These are phyloP conservation scores for Boletus coccyginus DNA, from an alignment of 768 basidiomycete species.

Conservation along the genomic window DNA sequence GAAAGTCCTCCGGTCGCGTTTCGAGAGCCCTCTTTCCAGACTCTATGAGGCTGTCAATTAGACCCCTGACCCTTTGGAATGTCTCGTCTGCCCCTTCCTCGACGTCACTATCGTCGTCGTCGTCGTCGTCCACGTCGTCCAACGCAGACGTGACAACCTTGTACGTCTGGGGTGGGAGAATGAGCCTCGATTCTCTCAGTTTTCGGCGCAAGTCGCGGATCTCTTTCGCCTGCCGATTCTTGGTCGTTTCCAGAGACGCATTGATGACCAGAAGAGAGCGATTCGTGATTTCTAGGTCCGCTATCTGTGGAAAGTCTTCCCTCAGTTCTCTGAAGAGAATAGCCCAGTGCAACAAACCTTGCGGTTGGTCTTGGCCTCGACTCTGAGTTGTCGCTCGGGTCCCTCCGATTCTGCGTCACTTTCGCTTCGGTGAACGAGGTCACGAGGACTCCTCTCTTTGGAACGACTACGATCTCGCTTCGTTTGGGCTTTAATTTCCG, in stretches of 20 bases:
- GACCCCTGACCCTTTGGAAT: slow-evolving; percentile 60
- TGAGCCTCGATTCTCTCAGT: slow-evolving; percentile 77
- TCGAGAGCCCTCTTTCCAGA: slow-evolving; percentile 62
- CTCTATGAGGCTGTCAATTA: slow-evolving; percentile 62
- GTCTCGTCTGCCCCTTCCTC: slow-evolving; percentile 47
- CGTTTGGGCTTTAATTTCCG: slow-evolving; percentile 8
- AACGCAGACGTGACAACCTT: slow-evolving; percentile 51
- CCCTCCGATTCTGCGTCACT: slow-evolving; percentile 33
- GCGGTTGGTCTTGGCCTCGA: slow-evolving; percentile 80
- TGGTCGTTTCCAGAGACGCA: slow-evolving; percentile 72
- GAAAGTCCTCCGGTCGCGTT: slow-evolving; percentile 51
- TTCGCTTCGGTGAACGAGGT: slow-evolving; percentile 22
- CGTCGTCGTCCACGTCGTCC: slow-evolving; percentile 37
- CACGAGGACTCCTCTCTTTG: slow-evolving; percentile 13
- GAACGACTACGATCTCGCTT: slow-evolving; percentile 23
- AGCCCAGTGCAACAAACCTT: slow-evolving; percentile 50
- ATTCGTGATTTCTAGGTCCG: slow-evolving; percentile 90
- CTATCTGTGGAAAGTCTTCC: slow-evolving; percentile 55
- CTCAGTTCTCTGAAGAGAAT: not conserved
- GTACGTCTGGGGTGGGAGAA: slow-evolving; percentile 66
- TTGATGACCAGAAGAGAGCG: slow-evolving; percentile 85
- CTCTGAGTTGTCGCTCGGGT: slow-evolving; percentile 55
- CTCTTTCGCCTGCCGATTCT: slow-evolving; percentile 78
- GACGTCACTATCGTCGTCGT: slow-evolving; percentile 39
- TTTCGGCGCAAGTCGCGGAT: slow-evolving; percentile 82